Percentiles rank a stretch among this genome's conserved stretches.
Conservation (phyloP, 2,329 filamentous ascomycete species). For the Pseudogymnoascus sp. region DNA sequence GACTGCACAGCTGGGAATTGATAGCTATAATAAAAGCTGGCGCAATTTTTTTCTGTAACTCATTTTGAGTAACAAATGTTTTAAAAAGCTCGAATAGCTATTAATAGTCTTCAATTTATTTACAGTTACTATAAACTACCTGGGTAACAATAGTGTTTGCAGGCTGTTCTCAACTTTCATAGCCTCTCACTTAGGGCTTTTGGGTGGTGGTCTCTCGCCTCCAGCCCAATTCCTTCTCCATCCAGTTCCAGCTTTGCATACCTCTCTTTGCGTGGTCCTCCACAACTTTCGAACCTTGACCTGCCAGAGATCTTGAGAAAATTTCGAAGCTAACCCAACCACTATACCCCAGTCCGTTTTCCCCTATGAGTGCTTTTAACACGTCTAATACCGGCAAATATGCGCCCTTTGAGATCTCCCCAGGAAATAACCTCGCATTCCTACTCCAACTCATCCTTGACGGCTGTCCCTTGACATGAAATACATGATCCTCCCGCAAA, state of each 20-base stretch:
- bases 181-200: no score
- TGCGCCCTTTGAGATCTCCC: slow-evolving; percentile 40
- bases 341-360: slow-evolving; percentile 44
- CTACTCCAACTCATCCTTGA: slow-evolving; percentile 69
- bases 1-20: neutral
- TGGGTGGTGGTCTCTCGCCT: neutral
- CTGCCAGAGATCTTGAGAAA: slow-evolving; percentile 44
- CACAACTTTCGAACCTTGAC: slow-evolving; percentile 36
- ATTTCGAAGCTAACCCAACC: slow-evolving; percentile 54
- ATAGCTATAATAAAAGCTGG: neutral
- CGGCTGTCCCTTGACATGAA: slow-evolving; percentile 49
- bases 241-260: slow-evolving; percentile 40
- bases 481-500: slow-evolving; percentile 47
- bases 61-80: neutral
- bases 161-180: neutral
- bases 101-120: neutral
- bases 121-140: neutral
- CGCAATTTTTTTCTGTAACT: neutral
- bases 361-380: slow-evolving; percentile 39
- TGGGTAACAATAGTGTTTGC: neutral
- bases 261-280: slow-evolving; percentile 44
- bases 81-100: neutral
- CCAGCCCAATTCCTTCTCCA: slow-evolving; percentile 25
- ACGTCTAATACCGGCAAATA: slow-evolving; percentile 51
- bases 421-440: slow-evolving; percentile 57